These are phyloP conservation scores for Kwoniella mangroviensis DNA, from an alignment of 768 basidiomycete species.

Conservation along the genomic window DNA sequence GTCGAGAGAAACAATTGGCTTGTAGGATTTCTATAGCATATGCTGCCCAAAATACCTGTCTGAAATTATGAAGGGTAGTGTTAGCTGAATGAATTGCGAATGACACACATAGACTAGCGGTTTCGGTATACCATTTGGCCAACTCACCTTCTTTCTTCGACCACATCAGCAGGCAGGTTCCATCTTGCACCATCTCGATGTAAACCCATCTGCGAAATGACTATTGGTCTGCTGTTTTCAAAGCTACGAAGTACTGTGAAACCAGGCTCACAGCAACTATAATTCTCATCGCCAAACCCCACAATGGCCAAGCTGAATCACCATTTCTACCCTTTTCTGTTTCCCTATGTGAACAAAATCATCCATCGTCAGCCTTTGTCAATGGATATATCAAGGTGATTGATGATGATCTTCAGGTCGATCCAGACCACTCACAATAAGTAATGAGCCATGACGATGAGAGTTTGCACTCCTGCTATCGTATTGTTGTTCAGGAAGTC, in stretches of 20 bases:
- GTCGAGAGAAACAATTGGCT: conserved; percentile 31
- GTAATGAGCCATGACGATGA: conserved; percentile 37
- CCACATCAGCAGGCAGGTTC: conserved; percentile 29
- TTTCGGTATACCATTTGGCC: too few species aligned
- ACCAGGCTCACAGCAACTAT: conserved; percentile 27
- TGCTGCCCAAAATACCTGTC: conserved; percentile 31
- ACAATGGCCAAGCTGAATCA: conserved; percentile 42
- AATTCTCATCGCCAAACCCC: conserved; percentile 38
- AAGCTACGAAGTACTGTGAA: background rate
- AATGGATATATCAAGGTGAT: background rate
- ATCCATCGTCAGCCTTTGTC: background rate
- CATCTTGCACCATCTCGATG: conserved; percentile 28
- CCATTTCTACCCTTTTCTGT: conserved; percentile 41
- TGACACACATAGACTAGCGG: too few species aligned
- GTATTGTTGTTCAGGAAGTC: conserved; percentile 36
- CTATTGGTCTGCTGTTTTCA: background rate
- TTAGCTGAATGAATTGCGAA: too few species aligned
- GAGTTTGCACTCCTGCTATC: conserved; percentile 32
- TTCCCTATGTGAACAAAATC: conserved; percentile 18
- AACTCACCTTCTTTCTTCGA: conserved; percentile 26
- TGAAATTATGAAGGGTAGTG: background rate
- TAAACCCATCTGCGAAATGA: conserved; percentile 24
- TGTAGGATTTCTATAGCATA: conserved; percentile 29
- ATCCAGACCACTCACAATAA: conserved; percentile 9
- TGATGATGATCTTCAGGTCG: background rate